A percentile compares a stretch with the other conserved stretches of the same genome.
Conservation (phyloP, 2,329 filamentous ascomycete species). For the Bipolaris victoriae region DNA sequence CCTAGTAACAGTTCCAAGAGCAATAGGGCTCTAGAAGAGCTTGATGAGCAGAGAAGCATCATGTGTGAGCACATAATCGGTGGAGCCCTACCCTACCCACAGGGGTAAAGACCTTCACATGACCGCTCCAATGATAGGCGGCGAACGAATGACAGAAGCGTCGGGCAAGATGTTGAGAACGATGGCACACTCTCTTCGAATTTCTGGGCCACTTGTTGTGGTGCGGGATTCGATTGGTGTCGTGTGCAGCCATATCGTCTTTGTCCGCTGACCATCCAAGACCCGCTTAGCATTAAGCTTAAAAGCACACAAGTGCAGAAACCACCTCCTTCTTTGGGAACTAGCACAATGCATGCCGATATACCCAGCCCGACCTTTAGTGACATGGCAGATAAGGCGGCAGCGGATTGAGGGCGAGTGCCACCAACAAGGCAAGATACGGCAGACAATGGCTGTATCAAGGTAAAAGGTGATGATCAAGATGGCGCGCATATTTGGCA, state of each 20-base stretch:
- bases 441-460: not conserved
- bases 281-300: conserved; percentile 45
- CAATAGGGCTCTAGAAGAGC: not conserved
- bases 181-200: not conserved
- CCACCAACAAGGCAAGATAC: conserved; percentile 9
- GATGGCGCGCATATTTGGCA: not conserved
- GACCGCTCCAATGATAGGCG: conserved; percentile 19
- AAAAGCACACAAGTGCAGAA: conserved; percentile 36
- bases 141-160: conserved; percentile 21
- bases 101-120: conserved; percentile 7
- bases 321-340: conserved; percentile 42
- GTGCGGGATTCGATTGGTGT: conserved; percentile 9
- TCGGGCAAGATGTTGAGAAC: conserved; percentile 8
- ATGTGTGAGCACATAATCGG: not conserved
- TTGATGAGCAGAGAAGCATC: not conserved
- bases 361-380: conserved; percentile 28
- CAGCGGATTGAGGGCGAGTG: conserved; percentile 16
- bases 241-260: conserved; percentile 12
- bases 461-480: not conserved
- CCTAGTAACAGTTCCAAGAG: not conserved
- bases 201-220: not conserved
- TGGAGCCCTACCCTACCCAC: conserved; percentile 1
- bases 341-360: conserved; percentile 37
- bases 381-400: conserved; percentile 38
- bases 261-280: conserved; percentile 29